These are phyloP conservation scores for Alternaria sp. DNA, from an alignment of 2,329 filamentous ascomycete genomes.

Conservation along the genomic window DNA sequence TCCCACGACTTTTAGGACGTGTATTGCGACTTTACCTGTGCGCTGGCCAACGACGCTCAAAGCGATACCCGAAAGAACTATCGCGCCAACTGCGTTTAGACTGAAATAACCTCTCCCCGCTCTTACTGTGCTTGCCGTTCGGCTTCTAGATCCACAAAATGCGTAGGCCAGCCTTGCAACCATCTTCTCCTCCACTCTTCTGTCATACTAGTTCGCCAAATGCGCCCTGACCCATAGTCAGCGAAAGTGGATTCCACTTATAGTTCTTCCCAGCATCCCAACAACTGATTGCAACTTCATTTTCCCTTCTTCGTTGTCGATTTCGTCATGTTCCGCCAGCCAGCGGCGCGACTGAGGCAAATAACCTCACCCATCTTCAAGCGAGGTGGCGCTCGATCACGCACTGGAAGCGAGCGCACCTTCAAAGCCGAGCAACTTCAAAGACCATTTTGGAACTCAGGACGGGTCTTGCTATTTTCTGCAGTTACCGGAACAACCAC, in stretches of 20 bases:
- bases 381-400: constrained; percentile 34
- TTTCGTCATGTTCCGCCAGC: constrained; percentile 43
- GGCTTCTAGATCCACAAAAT: constrained; percentile 37
- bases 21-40: constrained; percentile 41
- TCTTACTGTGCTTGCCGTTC: constrained; percentile 27
- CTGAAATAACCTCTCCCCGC: constrained; percentile 44
- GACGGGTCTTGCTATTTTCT: constrained; percentile 56
- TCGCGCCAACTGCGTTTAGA: constrained; percentile 47
- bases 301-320: constrained; percentile 11
- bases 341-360: constrained; percentile 36
- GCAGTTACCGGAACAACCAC: constrained; percentile 60
- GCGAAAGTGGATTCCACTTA: constrained; percentile 24
- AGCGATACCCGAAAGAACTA: constrained; percentile 32
- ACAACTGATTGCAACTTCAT: constrained; percentile 16
- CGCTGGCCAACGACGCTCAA: constrained; percentile 36
- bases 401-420: constrained; percentile 33
- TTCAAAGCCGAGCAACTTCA: constrained; percentile 25
- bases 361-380: constrained; percentile 37
- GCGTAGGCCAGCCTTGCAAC: constrained; percentile 29
- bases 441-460: constrained; percentile 55
- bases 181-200: constrained; percentile 21
- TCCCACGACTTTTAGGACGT: constrained; percentile 19
- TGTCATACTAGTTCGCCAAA: constrained; percentile 23
- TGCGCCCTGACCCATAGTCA: constrained; percentile 34
- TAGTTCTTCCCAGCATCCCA: constrained; percentile 21